Percentiles rank a stretch among this genome's conserved stretches.
Conservation (phyloP, 2,329 filamentous ascomycete genomes). For the Grosmannia clavigera region DNA sequence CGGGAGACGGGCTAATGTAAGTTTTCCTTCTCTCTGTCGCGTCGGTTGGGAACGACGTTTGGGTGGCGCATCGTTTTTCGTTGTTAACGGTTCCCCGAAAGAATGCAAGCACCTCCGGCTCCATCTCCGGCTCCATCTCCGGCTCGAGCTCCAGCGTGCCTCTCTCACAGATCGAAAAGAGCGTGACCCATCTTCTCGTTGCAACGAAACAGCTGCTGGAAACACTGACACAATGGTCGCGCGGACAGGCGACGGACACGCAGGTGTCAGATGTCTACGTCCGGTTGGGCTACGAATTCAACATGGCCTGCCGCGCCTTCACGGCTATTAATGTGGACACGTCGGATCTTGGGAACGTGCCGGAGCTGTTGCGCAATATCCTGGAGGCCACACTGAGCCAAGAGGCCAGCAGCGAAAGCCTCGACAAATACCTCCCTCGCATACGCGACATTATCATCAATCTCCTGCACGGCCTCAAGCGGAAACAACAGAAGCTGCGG, state of each 20-base stretch:
- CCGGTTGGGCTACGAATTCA: slow-evolving; percentile 95
- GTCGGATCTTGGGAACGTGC: slow-evolving; percentile 85
- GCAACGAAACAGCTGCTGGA: slow-evolving; percentile 96
- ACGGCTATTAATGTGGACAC: slow-evolving; percentile 95
- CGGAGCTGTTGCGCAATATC: slow-evolving; percentile 78
- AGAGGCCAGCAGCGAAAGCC: slow-evolving; percentile 82
- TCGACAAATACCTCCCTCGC: slow-evolving; percentile 84
- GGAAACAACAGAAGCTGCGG: slow-evolving; percentile 83
- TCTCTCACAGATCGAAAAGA: slow-evolving; percentile 96
- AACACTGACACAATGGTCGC: slow-evolving; percentile 95
- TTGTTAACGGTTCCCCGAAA: slow-evolving; percentile 5
- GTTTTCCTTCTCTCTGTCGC: slow-evolving; percentile 18
- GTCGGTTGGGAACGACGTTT: too few species aligned
- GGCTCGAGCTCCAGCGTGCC: slow-evolving; percentile 39
- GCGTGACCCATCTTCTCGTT: slow-evolving; percentile 91
- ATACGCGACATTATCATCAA: slow-evolving; percentile 99
- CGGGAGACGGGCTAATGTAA: slow-evolving; percentile 44
- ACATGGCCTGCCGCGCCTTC: slow-evolving; percentile 95
- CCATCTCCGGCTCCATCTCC: not conserved
- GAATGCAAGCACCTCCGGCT: slow-evolving; percentile 43
- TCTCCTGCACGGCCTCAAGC: slow-evolving; percentile 85
- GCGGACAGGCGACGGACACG: slow-evolving; percentile 77
- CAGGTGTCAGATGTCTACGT: slow-evolving; percentile 98
- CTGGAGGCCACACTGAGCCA: slow-evolving; percentile 94
- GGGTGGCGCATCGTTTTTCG: not conserved